Evolutionary conservation across 352 stramenopile genomes (phyloP).

Genomic region (Phytophthora citrophthora): DNA sequence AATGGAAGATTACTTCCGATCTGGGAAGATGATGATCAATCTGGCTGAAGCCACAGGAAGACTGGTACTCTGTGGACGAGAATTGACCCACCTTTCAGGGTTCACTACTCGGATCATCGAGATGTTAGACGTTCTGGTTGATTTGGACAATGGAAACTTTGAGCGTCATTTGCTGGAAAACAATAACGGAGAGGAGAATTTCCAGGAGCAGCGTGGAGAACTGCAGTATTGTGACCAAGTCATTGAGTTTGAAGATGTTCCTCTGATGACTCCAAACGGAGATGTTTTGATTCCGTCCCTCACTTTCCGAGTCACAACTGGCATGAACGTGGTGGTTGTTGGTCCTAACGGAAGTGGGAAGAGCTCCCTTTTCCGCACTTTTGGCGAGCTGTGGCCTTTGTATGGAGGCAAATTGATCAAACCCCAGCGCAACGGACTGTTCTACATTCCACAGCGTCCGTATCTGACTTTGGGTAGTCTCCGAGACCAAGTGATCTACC

Average conservation of each 20-base stretch:
- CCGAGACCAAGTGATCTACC: slow-evolving; percentile 91
- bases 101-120: slow-evolving; percentile 81
- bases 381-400: slow-evolving; percentile 89
- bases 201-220: slow-evolving; percentile 33
- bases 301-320: slow-evolving; percentile 80
- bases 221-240: slow-evolving; percentile 67
- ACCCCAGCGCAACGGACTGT: slow-evolving; percentile 80
- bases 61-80: slow-evolving; percentile 82
- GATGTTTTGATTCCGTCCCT: slow-evolving; percentile 88
- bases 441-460: slow-evolving; percentile 91
- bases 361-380: slow-evolving; percentile 87
- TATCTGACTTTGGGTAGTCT: slow-evolving; percentile 90
- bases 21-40: slow-evolving; percentile 88
- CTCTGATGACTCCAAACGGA: slow-evolving; percentile 89
- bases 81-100: slow-evolving; percentile 82
- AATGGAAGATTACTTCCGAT: slow-evolving; percentile 89
- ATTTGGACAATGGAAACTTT: slow-evolving; percentile 71
- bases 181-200: slow-evolving; percentile 36
- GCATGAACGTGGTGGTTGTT: slow-evolving; percentile 90
- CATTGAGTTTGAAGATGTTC: slow-evolving; percentile 90
- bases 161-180: slow-evolving; percentile 67
- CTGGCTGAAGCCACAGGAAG: slow-evolving; percentile 87
- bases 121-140: slow-evolving; percentile 78
- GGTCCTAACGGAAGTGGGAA: slow-evolving; percentile 89
- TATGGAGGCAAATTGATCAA: slow-evolving; percentile 82